Evolutionary conservation across 208 protist genomes (phyloP).

Genomic region (Leishmania tropica): DNA sequence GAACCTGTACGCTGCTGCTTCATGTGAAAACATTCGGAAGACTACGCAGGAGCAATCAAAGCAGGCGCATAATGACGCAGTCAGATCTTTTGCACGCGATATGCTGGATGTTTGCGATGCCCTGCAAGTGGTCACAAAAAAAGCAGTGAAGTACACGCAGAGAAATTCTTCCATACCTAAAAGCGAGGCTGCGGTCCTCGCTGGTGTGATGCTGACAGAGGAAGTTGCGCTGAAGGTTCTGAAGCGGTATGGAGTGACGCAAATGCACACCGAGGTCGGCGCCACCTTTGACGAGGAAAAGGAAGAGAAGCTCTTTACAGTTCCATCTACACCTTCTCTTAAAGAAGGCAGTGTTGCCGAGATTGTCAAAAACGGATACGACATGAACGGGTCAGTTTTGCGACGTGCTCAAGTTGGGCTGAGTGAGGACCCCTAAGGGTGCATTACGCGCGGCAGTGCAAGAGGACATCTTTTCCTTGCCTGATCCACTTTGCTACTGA

Average conservation of each 20-base stretch:
- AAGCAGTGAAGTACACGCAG: slow-evolving; percentile 19
- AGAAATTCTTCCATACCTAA: slow-evolving; percentile 17
- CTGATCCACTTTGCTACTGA: neutral
- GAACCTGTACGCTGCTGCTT: slow-evolving; percentile 56
- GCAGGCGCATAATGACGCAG: slow-evolving; percentile 33
- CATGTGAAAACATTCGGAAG: slow-evolving; percentile 63
- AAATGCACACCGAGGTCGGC: slow-evolving; percentile 33
- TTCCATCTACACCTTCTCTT: slow-evolving; percentile 32
- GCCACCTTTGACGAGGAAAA: slow-evolving; percentile 43
- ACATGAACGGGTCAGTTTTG: slow-evolving; percentile 41
- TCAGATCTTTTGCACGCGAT: slow-evolving; percentile 54
- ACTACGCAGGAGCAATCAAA: slow-evolving; percentile 28
- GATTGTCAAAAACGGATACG: slow-evolving; percentile 67
- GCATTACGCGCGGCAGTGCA: neutral
- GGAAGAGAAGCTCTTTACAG: slow-evolving; percentile 50
- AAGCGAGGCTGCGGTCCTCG: slow-evolving; percentile 28
- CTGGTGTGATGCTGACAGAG: slow-evolving; percentile 54
- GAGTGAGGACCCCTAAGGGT: slow-evolving; percentile 32
- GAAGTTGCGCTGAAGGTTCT: slow-evolving; percentile 54
- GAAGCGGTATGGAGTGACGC: slow-evolving; percentile 44
- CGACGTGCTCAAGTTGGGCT: slow-evolving; percentile 65
- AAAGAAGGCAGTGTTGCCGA: slow-evolving; percentile 39
- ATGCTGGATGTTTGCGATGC: slow-evolving; percentile 67
- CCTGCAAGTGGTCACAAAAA: slow-evolving; percentile 39
- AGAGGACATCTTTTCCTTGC: slow-evolving; percentile 4